phyloP scores from a whole-genome alignment of 257 asterid genomes.

The Solanum ahanhuiri region DNA sequence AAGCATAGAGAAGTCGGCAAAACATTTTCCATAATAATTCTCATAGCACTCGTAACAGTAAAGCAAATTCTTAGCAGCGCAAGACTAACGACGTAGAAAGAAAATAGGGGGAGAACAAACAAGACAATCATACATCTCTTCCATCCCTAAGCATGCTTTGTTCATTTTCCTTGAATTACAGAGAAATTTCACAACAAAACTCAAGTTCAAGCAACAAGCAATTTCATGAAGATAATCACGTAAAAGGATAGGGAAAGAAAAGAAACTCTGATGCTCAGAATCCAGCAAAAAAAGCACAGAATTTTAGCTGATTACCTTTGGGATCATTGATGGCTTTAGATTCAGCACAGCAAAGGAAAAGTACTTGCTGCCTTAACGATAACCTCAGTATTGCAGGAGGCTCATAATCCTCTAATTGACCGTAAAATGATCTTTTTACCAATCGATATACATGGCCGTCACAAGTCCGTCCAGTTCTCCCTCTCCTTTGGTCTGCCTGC shows the following conservation, averaged over 20 bases:
- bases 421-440: conserved; percentile 64
- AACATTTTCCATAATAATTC: neutral
- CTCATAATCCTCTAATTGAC: conserved; percentile 66
- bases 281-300: neutral
- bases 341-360: conserved; percentile 73
- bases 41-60: neutral
- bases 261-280: neutral
- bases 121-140: neutral
- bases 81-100: neutral
- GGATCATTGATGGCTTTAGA: conserved; percentile 92
- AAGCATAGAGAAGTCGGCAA: neutral
- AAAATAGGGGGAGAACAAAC: neutral
- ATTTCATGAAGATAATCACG: neutral
- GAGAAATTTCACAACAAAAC: neutral
- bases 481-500: conserved; percentile 93
- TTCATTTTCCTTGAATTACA: neutral
- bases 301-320: conserved; percentile 38
- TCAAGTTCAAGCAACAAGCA: neutral
- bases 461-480: conserved; percentile 97
- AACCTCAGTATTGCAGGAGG: conserved; percentile 73
- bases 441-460: conserved; percentile 80
- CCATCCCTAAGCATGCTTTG: neutral
- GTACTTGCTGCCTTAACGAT: conserved; percentile 78
- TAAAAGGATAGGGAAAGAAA: neutral
- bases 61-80: neutral